phyloP scores from a whole-genome alignment of 2,329 filamentous ascomycete species.

The Exophiala viscosa region DNA sequence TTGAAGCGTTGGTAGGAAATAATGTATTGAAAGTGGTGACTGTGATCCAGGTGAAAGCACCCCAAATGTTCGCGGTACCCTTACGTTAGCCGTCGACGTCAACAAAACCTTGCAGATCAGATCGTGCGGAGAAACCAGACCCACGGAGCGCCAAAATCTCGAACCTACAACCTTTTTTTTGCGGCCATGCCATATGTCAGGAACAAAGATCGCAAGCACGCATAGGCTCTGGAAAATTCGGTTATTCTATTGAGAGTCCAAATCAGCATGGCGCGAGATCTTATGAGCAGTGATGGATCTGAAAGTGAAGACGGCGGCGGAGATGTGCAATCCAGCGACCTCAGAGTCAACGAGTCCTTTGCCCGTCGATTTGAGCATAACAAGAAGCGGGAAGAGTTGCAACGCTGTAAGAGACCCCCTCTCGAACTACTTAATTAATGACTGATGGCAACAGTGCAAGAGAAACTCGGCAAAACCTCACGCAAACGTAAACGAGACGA shows the following conservation, averaged over 20 bases:
- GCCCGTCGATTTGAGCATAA: constrained; percentile 91
- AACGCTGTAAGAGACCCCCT: constrained; percentile 41
- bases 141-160: neutral
- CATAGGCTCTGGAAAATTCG: neutral
- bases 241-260: neutral
- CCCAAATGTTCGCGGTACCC: too few relatives aligned
- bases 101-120: neutral
- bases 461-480: constrained; percentile 66
- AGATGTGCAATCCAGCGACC: constrained; percentile 36
- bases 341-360: constrained; percentile 89
- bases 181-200: neutral
- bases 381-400: constrained; percentile 88
- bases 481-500: constrained; percentile 38
- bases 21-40: too few relatives aligned
- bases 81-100: neutral
- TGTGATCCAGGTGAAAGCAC: too few relatives aligned
- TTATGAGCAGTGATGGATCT: constrained; percentile 39
- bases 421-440: neutral
- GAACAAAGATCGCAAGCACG: neutral
- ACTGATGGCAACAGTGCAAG: constrained; percentile 64
- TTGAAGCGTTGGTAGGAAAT: too few relatives aligned
- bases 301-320: constrained; percentile 41
- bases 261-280: constrained; percentile 23
- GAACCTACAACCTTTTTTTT: neutral
- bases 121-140: neutral